Evolutionary conservation across 106 monocot species (phyloP).

Genomic region (Cymbidium sinense): DNA sequence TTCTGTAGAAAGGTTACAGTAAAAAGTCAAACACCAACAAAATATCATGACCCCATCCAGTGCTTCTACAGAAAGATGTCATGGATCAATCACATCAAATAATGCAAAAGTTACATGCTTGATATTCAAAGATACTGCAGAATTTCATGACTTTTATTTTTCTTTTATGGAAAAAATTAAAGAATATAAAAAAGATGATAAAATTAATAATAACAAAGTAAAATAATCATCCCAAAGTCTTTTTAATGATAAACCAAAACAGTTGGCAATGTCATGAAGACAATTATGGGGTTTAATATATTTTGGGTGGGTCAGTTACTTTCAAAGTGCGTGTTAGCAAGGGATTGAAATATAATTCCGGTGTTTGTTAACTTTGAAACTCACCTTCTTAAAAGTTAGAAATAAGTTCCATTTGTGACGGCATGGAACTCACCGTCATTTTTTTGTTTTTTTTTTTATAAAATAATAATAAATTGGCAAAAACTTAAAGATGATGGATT

Average conservation of each 20-base stretch:
- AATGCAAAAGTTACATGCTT: background rate
- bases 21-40: background rate
- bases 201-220: background rate
- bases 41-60: background rate
- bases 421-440: background rate
- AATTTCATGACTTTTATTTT: background rate
- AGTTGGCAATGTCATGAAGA: background rate
- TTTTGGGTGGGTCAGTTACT: no score
- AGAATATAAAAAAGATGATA: background rate
- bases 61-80: background rate
- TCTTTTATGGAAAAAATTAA: background rate
- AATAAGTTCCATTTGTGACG: background rate
- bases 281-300: background rate
- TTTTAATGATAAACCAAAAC: background rate
- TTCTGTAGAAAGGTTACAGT: background rate
- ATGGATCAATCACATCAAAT: background rate
- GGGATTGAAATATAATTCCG: background rate
- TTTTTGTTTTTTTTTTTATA: no score
- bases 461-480: no score
- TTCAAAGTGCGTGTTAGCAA: background rate
- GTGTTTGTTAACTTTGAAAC: background rate
- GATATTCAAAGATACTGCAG: background rate
- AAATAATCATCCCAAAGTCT: background rate
- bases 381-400: background rate
- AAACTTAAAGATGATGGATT: no score